phyloP scores from a whole-genome alignment of 208 protist genomes.

The Crithidia bombi region DNA sequence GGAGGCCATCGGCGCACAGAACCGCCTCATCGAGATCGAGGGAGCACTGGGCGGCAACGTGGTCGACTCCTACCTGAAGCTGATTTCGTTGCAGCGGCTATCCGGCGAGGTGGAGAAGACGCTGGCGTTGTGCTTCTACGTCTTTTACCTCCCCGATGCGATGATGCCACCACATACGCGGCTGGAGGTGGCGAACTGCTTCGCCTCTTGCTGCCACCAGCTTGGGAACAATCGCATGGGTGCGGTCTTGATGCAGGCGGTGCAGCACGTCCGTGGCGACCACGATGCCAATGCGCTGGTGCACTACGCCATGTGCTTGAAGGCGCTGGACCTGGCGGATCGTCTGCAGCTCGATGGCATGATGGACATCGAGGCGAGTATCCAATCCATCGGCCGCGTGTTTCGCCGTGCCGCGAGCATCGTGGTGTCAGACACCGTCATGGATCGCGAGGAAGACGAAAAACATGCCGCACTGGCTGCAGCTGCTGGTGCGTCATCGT shows the following conservation, averaged over 20 bases:
- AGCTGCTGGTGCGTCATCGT: neutral
- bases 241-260: conserved; percentile 51
- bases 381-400: conserved; percentile 33
- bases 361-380: conserved; percentile 38
- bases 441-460: conserved; percentile 33
- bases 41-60: conserved; percentile 42
- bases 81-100: conserved; percentile 50
- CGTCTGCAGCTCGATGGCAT: conserved; percentile 34
- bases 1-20: conserved; percentile 56
- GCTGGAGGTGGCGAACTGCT: conserved; percentile 57
- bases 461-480: neutral
- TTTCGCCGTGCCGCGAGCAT: conserved; percentile 51
- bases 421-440: conserved; percentile 44
- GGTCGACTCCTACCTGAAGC: conserved; percentile 57
- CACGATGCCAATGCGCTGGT: conserved; percentile 44
- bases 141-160: conserved; percentile 70
- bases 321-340: conserved; percentile 32
- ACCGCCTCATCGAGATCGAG: conserved; percentile 64
- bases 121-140: conserved; percentile 64
- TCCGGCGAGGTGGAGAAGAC: conserved; percentile 49
- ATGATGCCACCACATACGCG: conserved; percentile 46
- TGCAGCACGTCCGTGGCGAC: conserved; percentile 49
- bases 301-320: conserved; percentile 43
- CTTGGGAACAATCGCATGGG: conserved; percentile 63
- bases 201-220: conserved; percentile 62